Evolutionary conservation across 2,329 filamentous ascomycete genomes (phyloP), one percentile per base, ranked within the genome.

Genomic region (Teratosphaeria viscida): DNA sequence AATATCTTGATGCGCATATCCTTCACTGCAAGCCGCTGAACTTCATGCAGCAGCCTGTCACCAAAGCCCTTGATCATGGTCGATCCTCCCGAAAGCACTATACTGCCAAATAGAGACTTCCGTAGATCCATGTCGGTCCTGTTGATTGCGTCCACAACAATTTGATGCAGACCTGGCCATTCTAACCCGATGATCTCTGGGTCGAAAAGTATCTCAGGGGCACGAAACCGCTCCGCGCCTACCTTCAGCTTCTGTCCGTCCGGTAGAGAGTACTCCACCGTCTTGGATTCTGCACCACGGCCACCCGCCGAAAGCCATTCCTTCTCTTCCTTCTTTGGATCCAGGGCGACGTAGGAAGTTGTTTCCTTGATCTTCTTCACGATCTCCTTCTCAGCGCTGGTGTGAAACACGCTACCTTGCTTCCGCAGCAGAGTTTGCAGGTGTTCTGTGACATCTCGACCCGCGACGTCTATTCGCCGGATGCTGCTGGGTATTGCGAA

Each of bases 1-100:
- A 95, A 96, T 72, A 99, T 99, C 81, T 96, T 96, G 79, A 99
- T 97, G 70, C 92, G 86, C 92, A 96, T 99, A 74, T 99, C 94
- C 81, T 96, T 96, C 67, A 97, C 91, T 11, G 94, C 94, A 69
- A 97, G 79, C 73, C 87, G 83, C 77, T 96, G 94, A 66, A 97
- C 88, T 77, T 99, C 94, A 67, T 89, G 86, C 72, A 99, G 80
- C 67, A 99, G 78, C 57, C 94, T 84, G 76, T 97, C 94, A 59
- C 92, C 92, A 72, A 99, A 99, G 53, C 94, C 94, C 78, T 94
- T 96, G 68, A 92, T 97, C 72, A 99, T 80, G 29, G 94, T 99
- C 70, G 91, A 95, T 58, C 94, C 94, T 63, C 94, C 94, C 0
- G 92, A 97, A 49, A 99, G 84, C 62, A 99, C 92, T 72, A 99